phyloP scores from a whole-genome alignment of 768 basidiomycete species.

The Leucogyrophana mollusca region DNA sequence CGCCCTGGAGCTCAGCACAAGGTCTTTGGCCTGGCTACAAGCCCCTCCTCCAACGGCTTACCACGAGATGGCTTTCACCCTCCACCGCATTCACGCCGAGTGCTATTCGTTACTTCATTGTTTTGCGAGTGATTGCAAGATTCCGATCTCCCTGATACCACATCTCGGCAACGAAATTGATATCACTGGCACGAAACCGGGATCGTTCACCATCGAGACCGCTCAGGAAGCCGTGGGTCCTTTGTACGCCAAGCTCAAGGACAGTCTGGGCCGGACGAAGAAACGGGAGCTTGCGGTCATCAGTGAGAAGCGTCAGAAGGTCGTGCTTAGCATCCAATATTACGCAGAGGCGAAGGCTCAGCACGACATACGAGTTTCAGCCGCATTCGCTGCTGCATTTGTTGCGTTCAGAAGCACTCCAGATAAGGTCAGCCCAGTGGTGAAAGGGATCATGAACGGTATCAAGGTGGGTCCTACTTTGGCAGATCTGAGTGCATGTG shows the following conservation, averaged over 20 bases:
- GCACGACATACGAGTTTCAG: conserved; percentile 84
- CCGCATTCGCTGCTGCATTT: conserved; percentile 88
- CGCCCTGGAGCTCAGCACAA: conserved; percentile 66
- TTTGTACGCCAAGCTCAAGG: conserved; percentile 74
- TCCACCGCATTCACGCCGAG: conserved; percentile 78
- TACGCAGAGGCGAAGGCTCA: conserved; percentile 82
- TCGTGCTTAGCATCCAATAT: conserved; percentile 70
- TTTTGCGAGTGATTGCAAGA: conserved; percentile 85
- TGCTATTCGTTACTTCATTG: conserved; percentile 78
- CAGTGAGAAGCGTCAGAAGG: conserved; percentile 69
- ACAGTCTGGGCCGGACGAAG: conserved; percentile 71
- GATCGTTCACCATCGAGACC: conserved; percentile 76
- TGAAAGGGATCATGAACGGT: conserved; percentile 96
- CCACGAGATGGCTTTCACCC: conserved; percentile 85
- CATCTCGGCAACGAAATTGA: conserved; percentile 76
- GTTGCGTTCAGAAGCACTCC: conserved; percentile 85
- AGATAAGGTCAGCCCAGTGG: conserved; percentile 92
- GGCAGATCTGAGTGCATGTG: neutral
- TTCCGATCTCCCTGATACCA: conserved; percentile 78
- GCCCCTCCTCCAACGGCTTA: conserved; percentile 74
- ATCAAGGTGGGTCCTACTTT: conserved; percentile 68
- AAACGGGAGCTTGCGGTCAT: conserved; percentile 75
- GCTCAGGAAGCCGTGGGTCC: conserved; percentile 68
- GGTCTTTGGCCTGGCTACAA: conserved; percentile 73
- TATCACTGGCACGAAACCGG: conserved; percentile 59